Base-by-base conservation (phyloP, 805 yeast genomes). In the Pichia eremophila region DNA sequence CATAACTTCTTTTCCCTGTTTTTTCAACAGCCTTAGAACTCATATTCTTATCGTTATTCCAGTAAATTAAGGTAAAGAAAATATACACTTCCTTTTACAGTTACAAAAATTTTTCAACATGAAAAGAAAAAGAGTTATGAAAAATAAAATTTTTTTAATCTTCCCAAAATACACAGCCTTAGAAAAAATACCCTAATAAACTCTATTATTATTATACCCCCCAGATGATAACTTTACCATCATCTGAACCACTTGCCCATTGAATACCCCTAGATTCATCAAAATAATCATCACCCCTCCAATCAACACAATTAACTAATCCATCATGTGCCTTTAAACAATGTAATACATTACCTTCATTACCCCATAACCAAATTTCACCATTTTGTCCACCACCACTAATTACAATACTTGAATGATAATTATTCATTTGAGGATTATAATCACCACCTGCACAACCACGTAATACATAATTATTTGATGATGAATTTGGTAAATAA, bases 171-270 rank as follows among this genome's bases (percentile, higher is more conserved):
- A 37, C 39, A 37, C 39, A 37, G 19, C 18, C 39, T n/a, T 29
- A 29, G 4, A 22, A 19, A 19, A 19, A 19, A 19, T 19, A 19
- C 3, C 3, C 3, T 19, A 32, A 8, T 14, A 32, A 14, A 2
- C 36, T 32, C 36, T 15, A 32, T 32, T 15, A 14, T 8, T 32
- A 32, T 31, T 39, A 37, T 1, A 43, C 31, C 17, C 51, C 48
- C 51, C 52, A 51, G 15, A 51, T 31, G 39, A 51, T 48, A 11
- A 51, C 51, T 8, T 42, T 46, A 11, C 48, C 50, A 35, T 51
- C 54, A 31, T 51, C 54, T 25, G 46, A 41, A 10, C 50, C 54
- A 42, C 54, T 51, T 8, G 54, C 54, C 54, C 54, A 51, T 43
- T 51, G 51, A 8, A 51, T 25, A 8, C 14, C 19, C 6, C 18